Evolutionary conservation across 73 alveolate species (phyloP), one percentile per base, ranked within the genome.

Genomic region (Halteria grandinella): DNA sequence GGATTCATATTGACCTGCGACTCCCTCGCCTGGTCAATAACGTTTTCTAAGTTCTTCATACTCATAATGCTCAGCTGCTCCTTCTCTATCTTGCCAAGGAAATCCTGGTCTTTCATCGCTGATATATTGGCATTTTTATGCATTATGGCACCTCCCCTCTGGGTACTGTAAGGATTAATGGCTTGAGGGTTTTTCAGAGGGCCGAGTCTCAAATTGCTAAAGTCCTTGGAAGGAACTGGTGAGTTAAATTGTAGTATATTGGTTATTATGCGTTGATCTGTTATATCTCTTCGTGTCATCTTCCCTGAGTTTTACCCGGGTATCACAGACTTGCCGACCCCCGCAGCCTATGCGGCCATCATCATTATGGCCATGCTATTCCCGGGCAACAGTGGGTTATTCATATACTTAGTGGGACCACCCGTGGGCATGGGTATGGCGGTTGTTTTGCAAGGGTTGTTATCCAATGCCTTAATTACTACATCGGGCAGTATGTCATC

Each of bases 271-370:
- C 71, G 24, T 2, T 70, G 14, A 2, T 59, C 57, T 7, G 83
- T 70, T 5, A 70, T 70, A 49, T 70, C 71, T 49, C 72, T 70
- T 31, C 83, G 47, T 20, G 83, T 70, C 24, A 41, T 6, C 23
- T 50, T 45, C 14, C 47, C 58, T 15, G 15, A 47, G 12, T 47
- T 4, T 6, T 4, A 17, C 31, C 11, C 47, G 11, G 47, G 47
- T 36, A 36, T 7, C n/a, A 36, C 5, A 36, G n/a, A 11, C 47
- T 11, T 36, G 47, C n/a, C 47, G 11, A 36, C 47, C n/a, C n/a
- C 11, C 47, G 5, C 47, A 36, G 5, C 47, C n/a, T 36, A 7
- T 36, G 5, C 47, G 11, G 11, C 47, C 47, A 11, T 36, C n/a
- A 11, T 11, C 47, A 7, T 11, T 36, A 11, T 7, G 47, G 47